Evolutionary conservation across 805 yeast species (phyloP).

Genomic region (Nakazawaea holstii): DNA sequence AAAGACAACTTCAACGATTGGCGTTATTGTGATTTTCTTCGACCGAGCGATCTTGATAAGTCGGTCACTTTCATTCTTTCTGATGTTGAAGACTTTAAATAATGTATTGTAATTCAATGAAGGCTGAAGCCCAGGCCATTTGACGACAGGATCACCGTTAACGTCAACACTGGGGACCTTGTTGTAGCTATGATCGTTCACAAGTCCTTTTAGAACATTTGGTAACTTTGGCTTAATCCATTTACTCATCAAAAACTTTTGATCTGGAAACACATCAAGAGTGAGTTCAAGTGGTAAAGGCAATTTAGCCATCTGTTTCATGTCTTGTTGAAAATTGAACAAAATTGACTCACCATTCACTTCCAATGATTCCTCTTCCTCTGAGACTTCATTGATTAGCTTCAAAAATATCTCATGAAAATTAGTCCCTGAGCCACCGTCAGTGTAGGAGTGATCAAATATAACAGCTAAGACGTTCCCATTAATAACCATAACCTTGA

Average conservation of each 20-base stretch:
- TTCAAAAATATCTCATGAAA: slow-evolving; percentile 20
- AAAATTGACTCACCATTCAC: slow-evolving; percentile 16
- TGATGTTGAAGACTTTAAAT: slow-evolving; percentile 1
- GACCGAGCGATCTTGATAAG: neutral
- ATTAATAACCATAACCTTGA: slow-evolving; percentile 4
- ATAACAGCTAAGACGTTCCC: neutral
- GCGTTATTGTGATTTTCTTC: slow-evolving; percentile 4
- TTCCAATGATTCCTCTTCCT: slow-evolving; percentile 24
- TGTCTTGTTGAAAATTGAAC: slow-evolving; percentile 2
- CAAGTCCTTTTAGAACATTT: neutral
- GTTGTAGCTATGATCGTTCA: slow-evolving; percentile 5
- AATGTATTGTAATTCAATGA: neutral
- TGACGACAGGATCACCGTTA: neutral
- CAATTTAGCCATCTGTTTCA: neutral
- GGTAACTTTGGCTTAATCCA: slow-evolving; percentile 2
- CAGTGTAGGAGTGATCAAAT: slow-evolving; percentile 8
- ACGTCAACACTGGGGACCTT: slow-evolving; percentile 1
- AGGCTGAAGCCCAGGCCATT: neutral
- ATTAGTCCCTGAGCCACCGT: slow-evolving; percentile 9
- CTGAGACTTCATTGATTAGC: slow-evolving; percentile 24
- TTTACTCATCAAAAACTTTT: neutral
- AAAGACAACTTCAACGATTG: slow-evolving; percentile 2
- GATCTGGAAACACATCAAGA: neutral
- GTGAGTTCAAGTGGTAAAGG: neutral
- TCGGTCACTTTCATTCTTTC: neutral